Conservation (phyloP, 2,329 filamentous ascomycete species). For the Emericellopsis cladophorae region DNA sequence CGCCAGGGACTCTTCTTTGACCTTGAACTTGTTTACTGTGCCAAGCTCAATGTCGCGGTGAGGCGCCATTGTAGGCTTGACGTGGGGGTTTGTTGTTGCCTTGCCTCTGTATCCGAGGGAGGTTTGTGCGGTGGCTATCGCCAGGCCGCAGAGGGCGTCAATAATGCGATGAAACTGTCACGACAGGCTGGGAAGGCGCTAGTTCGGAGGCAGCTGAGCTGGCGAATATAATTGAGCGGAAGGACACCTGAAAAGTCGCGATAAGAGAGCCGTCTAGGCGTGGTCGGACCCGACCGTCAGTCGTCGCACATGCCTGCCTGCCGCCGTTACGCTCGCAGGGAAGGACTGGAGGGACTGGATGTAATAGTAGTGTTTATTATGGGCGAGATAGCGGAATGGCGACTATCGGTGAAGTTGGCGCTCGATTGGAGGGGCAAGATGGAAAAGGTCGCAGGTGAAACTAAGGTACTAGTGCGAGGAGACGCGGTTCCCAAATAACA, state of each 20-base stretch:
- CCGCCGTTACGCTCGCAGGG: neutral
- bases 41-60: slow-evolving; percentile 39
- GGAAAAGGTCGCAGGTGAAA: too few species aligned
- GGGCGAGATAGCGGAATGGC: too few species aligned
- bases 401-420: too few species aligned
- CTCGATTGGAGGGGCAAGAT: too few species aligned
- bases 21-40: slow-evolving; percentile 40
- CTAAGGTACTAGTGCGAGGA: neutral
- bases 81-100: neutral
- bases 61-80: slow-evolving; percentile 19
- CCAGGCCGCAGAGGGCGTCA: neutral
- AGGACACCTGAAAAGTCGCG: too few species aligned
- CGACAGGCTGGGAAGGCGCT: neutral
- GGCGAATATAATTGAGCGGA: too few species aligned
- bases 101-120: neutral
- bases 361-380: too few species aligned
- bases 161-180: neutral
- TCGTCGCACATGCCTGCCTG: neutral
- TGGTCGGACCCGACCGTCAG: slow-evolving; percentile 1
- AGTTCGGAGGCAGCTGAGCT: too few species aligned
- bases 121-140: neutral
- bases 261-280: neutral
- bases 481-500: too few species aligned
- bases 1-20: slow-evolving; percentile 43
- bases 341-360: too few species aligned